Conservation (phyloP, 2,329 filamentous ascomycete genomes). For the Beauveria varroae region DNA sequence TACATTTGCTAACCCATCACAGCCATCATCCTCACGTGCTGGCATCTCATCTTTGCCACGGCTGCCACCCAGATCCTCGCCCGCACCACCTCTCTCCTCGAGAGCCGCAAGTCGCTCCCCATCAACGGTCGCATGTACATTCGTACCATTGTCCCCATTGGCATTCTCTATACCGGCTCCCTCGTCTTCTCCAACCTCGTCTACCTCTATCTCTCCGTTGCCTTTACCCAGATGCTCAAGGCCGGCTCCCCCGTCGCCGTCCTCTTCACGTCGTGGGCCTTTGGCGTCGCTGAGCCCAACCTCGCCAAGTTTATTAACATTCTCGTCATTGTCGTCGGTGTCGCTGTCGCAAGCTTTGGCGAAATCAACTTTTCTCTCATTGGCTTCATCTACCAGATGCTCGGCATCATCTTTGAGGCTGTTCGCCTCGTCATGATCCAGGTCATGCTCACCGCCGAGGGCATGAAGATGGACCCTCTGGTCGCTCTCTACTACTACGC, state of each 20-base stretch:
- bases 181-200: constrained; percentile 61
- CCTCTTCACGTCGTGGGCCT: constrained; percentile 56
- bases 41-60: constrained; percentile 61
- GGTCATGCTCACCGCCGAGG: constrained; percentile 66
- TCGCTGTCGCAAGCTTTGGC: constrained; percentile 47
- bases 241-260: constrained; percentile 61
- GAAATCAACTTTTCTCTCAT: constrained; percentile 62
- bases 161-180: constrained; percentile 56
- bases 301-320: constrained; percentile 39
- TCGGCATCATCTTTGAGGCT: constrained; percentile 73
- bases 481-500: constrained; percentile 88
- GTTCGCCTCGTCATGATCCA: constrained; percentile 80
- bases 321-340: constrained; percentile 44
- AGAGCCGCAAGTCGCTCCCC: constrained; percentile 53
- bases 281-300: constrained; percentile 42
- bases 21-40: constrained; percentile 56
- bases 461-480: constrained; percentile 80
- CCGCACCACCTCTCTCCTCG: constrained; percentile 54
- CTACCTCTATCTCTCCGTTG: constrained; percentile 59
- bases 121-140: constrained; percentile 55
- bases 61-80: constrained; percentile 59
- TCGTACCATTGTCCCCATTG: constrained; percentile 58
- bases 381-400: constrained; percentile 62
- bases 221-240: constrained; percentile 67
- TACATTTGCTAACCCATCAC: constrained; percentile 1